Conservation (phyloP, 2,329 filamentous ascomycete genomes). For the Fusarium sororula region DNA sequence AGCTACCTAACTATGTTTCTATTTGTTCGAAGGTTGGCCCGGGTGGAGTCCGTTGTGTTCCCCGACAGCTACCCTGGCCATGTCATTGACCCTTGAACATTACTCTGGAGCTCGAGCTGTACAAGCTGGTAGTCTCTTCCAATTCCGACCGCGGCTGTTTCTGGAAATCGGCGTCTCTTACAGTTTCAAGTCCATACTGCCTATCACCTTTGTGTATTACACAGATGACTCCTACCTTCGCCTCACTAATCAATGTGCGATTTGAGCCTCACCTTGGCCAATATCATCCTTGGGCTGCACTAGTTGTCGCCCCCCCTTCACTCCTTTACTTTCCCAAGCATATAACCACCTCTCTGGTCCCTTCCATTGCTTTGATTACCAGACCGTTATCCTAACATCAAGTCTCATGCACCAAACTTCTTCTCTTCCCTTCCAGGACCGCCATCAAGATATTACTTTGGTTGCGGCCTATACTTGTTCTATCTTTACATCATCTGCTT, state of each 20-base stretch:
- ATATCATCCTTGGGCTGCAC: slow-evolving; percentile 15
- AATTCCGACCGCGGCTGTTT: slow-evolving; percentile 13
- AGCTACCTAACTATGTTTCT: slow-evolving; percentile 12
- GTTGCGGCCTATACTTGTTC: slow-evolving; percentile 25
- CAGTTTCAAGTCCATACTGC: slow-evolving; percentile 35
- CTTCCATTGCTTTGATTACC: neutral
- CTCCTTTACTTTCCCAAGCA: slow-evolving; percentile 11
- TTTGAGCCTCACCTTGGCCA: slow-evolving; percentile 41
- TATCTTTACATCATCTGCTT: neutral
- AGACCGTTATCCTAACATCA: slow-evolving; percentile 5
- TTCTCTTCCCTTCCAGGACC: slow-evolving; percentile 17
- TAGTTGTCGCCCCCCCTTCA: slow-evolving; percentile 5
- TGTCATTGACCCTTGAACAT: slow-evolving; percentile 25
- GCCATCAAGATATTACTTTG: slow-evolving; percentile 31
- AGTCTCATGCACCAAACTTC: slow-evolving; percentile 29
- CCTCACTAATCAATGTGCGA: slow-evolving; percentile 43
- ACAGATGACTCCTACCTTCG: slow-evolving; percentile 35
- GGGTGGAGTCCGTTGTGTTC: slow-evolving; percentile 12
- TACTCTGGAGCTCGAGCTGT: slow-evolving; percentile 41
- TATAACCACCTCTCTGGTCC: slow-evolving; percentile 24
- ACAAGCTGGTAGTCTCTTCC: slow-evolving; percentile 26
- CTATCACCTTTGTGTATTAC: slow-evolving; percentile 30
- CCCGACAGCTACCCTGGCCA: slow-evolving; percentile 31
- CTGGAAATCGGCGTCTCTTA: slow-evolving; percentile 8
- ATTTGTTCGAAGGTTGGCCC: slow-evolving; percentile 26